Percentiles rank a stretch among this genome's conserved stretches.
Evolutionary conservation across 1,284 basidiomycete species (phyloP).

Genomic region (Sparassis latifolia): DNA sequence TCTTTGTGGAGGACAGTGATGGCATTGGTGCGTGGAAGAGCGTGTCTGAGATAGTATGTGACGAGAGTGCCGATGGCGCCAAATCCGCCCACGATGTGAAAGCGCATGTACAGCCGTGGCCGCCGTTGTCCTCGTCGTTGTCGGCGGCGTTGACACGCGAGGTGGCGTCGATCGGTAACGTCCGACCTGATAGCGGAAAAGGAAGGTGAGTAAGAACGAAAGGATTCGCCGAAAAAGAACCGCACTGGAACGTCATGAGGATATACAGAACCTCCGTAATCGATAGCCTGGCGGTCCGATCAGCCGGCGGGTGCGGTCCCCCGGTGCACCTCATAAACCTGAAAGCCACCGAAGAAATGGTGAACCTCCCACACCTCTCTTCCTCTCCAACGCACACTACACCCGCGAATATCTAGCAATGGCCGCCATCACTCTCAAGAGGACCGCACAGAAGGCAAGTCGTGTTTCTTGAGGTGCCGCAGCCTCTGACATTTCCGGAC

Average conservation of each 20-base stretch:
- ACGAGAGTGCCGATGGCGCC: slow-evolving; percentile 77
- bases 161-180: neutral
- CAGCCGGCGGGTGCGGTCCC: neutral
- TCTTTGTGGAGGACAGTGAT: slow-evolving; percentile 67
- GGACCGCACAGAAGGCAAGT: slow-evolving; percentile 53
- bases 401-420: slow-evolving; percentile 25
- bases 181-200: neutral
- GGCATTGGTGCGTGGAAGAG: slow-evolving; percentile 43
- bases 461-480: too few species aligned
- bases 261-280: too few species aligned
- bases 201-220: neutral
- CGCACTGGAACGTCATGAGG: too few species aligned
- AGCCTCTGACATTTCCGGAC: neutral
- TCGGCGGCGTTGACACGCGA: slow-evolving; percentile 1
- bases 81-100: slow-evolving; percentile 59
- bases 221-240: neutral
- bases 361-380: neutral
- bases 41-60: slow-evolving; percentile 68
- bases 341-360: neutral
- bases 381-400: slow-evolving; percentile 7
- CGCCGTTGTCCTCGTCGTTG: neutral
- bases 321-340: neutral
- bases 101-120: slow-evolving; percentile 43
- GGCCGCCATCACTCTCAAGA: slow-evolving; percentile 47
- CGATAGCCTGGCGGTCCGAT: neutral